These are phyloP conservation scores for Melanomma pulvis-pyrius DNA, from an alignment of 495 filamentous ascomycete genomes.

Conservation along the genomic window DNA sequence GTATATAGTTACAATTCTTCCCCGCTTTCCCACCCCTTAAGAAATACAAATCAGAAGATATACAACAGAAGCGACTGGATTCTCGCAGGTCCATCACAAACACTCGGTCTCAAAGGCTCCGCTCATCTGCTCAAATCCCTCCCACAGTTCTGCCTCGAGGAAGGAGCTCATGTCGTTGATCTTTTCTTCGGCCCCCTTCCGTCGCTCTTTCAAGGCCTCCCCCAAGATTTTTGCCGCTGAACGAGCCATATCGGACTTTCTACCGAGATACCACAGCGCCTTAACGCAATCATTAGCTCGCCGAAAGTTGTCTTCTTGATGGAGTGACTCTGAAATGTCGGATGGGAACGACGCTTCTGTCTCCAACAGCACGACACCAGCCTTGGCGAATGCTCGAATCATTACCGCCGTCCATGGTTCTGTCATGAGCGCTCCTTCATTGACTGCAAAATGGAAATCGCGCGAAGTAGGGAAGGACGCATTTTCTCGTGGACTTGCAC, in stretches of 20 bases:
- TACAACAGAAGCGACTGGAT: not conserved
- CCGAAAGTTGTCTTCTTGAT: constrained; percentile 37
- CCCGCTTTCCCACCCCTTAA: not conserved
- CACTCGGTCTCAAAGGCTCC: constrained; percentile 14
- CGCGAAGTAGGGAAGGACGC: constrained; percentile 19
- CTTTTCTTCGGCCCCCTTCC: constrained; percentile 4
- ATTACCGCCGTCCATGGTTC: constrained; percentile 55
- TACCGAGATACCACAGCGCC: constrained; percentile 50
- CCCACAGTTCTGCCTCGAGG: constrained; percentile 24
- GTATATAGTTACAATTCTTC: not conserved
- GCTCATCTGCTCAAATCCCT: constrained; percentile 20
- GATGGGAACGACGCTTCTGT: not conserved
- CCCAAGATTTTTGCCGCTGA: constrained; percentile 28
- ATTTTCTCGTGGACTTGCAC: constrained; percentile 36
- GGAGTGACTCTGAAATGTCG: constrained; percentile 10
- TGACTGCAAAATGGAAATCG: constrained; percentile 46
- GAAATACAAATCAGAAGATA: not conserved
- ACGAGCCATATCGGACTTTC: constrained; percentile 53
- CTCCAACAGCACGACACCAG: constrained; percentile 45
- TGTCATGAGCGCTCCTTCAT: constrained; percentile 48
- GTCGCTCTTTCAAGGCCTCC: constrained; percentile 20
- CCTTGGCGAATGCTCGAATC: constrained; percentile 50
- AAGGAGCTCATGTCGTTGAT: constrained; percentile 24
- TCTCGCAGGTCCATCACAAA: not conserved
- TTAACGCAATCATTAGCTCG: constrained; percentile 42